Evolutionary conservation across 495 filamentous ascomycete genomes (phyloP).

Genomic region (Penicillium arizonense): DNA sequence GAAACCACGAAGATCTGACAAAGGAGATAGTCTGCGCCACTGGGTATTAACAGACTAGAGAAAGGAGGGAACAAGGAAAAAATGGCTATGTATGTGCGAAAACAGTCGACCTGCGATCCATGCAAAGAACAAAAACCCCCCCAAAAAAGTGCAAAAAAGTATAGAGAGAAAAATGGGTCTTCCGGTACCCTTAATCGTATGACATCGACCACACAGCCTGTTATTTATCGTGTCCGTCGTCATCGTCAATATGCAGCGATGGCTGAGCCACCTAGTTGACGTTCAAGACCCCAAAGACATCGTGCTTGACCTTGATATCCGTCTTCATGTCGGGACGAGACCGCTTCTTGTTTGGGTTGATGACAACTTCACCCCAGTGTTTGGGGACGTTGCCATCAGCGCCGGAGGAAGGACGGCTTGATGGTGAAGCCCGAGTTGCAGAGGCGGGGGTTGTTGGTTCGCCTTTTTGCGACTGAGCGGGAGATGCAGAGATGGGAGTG

Average conservation of each 20-base stretch:
- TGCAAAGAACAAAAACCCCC: slow-evolving; percentile 14
- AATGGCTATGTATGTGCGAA: slow-evolving; percentile 24
- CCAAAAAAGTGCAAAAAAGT: slow-evolving; percentile 1
- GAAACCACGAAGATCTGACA: slow-evolving; percentile 4
- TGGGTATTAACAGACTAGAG: slow-evolving; percentile 26
- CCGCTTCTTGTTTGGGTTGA: slow-evolving; percentile 41
- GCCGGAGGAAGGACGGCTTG: slow-evolving; percentile 18
- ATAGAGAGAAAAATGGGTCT: slow-evolving; percentile 7
- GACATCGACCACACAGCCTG: not conserved
- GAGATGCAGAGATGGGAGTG: slow-evolving; percentile 26
- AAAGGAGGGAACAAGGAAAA: slow-evolving; percentile 8
- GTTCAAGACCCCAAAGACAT: slow-evolving; percentile 49
- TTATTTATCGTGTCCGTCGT: slow-evolving; percentile 12
- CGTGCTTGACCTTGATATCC: slow-evolving; percentile 21
- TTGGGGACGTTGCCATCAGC: slow-evolving; percentile 34
- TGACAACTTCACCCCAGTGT: slow-evolving; percentile 49
- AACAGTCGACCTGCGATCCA: slow-evolving; percentile 32
- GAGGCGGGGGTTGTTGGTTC: slow-evolving; percentile 19
- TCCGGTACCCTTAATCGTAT: slow-evolving; percentile 6
- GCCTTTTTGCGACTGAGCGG: slow-evolving; percentile 27
- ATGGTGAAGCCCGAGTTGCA: slow-evolving; percentile 16
- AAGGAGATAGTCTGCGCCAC: slow-evolving; percentile 17
- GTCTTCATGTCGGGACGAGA: slow-evolving; percentile 30
- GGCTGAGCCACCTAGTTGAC: slow-evolving; percentile 24
- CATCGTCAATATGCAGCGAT: slow-evolving; percentile 13